Evolutionary conservation across 345 rosid species (phyloP).

Genomic region (Salix caprea): DNA sequence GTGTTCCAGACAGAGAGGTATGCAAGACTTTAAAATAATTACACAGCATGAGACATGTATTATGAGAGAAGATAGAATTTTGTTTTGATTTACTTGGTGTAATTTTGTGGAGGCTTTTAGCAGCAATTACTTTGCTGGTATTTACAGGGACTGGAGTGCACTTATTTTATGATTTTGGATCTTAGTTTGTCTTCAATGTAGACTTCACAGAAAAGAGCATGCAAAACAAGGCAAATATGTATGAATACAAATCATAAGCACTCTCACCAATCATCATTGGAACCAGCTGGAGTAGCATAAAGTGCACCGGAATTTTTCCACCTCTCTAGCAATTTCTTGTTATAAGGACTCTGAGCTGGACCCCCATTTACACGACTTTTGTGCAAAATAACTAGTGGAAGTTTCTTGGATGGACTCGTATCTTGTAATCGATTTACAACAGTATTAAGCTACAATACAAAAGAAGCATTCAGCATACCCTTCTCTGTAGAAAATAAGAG

Average conservation of each 20-base stretch:
- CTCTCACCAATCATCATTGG: constrained; percentile 92
- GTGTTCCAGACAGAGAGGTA: background rate
- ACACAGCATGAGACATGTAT: background rate
- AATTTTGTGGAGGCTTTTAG: background rate
- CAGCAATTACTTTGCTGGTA: background rate
- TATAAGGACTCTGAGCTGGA: constrained; percentile 55
- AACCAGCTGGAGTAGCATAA: constrained; percentile 81
- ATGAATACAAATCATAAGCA: background rate
- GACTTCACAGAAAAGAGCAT: background rate
- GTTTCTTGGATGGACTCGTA: constrained; percentile 62
- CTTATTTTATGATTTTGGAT: background rate
- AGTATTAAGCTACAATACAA: constrained; percentile 53
- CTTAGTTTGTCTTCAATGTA: background rate
- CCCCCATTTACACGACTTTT: constrained; percentile 65
- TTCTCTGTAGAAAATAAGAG: constrained; percentile 1
- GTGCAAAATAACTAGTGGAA: constrained; percentile 80
- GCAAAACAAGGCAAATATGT: background rate
- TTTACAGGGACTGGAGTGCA: background rate
- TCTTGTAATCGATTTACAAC: constrained; percentile 48
- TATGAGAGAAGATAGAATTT: background rate
- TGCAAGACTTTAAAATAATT: background rate
- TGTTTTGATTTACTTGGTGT: background rate
- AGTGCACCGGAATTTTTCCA: constrained; percentile 80
- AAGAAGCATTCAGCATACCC: constrained; percentile 6
- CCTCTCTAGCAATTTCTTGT: constrained; percentile 56